Percentiles rank a stretch among this genome's conserved stretches.
These are phyloP conservation scores for Sporisorium reilianum DNA, from an alignment of 1,284 basidiomycete species.

Conservation along the genomic window DNA sequence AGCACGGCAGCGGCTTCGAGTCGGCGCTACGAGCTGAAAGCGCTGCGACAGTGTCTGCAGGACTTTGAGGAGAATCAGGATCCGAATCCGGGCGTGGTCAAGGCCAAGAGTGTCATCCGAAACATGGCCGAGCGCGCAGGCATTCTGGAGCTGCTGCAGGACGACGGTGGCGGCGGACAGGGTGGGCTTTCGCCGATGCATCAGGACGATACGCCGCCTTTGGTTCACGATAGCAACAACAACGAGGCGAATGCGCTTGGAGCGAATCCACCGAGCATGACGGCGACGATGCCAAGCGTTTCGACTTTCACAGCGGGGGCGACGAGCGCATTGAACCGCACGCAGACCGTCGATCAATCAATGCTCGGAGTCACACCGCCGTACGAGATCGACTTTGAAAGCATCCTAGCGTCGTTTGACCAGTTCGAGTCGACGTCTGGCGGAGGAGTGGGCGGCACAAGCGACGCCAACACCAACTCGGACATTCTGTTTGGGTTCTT, in stretches of 20 bases:
- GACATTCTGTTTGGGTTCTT: conserved; percentile 33
- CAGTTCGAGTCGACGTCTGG: conserved; percentile 17
- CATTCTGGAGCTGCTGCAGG: conserved; percentile 15
- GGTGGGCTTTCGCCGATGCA: conserved; percentile 11
- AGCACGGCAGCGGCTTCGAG: conserved; percentile 15
- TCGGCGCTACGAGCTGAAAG: conserved; percentile 24
- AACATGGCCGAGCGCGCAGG: conserved; percentile 31
- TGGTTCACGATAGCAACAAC: background rate
- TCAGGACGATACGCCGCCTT: background rate
- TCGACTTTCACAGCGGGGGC: background rate
- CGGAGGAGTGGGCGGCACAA: background rate
- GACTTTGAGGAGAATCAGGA: conserved; percentile 36
- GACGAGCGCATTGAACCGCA: background rate
- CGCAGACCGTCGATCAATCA: background rate
- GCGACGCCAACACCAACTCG: conserved; percentile 12
- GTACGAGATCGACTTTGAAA: conserved; percentile 34
- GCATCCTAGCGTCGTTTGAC: conserved; percentile 29
- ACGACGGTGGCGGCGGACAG: conserved; percentile 6
- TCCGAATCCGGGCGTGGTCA: conserved; percentile 27
- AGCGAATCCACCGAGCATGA: no score
- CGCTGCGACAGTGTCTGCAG: conserved; percentile 20
- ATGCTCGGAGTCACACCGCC: conserved; percentile 11
- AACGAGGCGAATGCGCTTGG: background rate
- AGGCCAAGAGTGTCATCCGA: conserved; percentile 24
- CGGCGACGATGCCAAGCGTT: background rate